Conservation (phyloP, 768 basidiomycete genomes). For the Udeniomyces megalosporus region DNA sequence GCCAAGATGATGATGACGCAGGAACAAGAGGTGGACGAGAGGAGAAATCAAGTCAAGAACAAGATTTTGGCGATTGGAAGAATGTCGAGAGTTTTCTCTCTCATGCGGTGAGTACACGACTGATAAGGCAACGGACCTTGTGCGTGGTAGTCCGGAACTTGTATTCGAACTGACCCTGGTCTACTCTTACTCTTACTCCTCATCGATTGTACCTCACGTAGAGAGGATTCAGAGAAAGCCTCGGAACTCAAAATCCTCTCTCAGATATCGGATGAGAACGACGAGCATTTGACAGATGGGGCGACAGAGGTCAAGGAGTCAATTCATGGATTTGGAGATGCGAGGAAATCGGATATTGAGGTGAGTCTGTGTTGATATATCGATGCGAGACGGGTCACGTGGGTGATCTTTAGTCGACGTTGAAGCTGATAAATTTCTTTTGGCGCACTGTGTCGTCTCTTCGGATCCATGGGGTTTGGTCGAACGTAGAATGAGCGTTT, state of each 20-base stretch:
- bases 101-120: slow-evolving; percentile 76
- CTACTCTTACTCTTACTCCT: too few species aligned
- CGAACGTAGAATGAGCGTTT: too few species aligned
- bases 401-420: too few species aligned
- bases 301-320: slow-evolving; percentile 88
- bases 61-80: slow-evolving; percentile 96
- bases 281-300: slow-evolving; percentile 64
- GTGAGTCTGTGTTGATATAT: too few species aligned
- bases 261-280: slow-evolving; percentile 30
- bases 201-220: slow-evolving; percentile 24
- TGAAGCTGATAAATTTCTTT: too few species aligned
- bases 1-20: neutral
- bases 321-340: slow-evolving; percentile 85
- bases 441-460: too few species aligned
- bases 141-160: too few species aligned
- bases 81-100: slow-evolving; percentile 87
- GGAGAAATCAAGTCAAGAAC: slow-evolving; percentile 85
- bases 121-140: too few species aligned
- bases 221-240: slow-evolving; percentile 93
- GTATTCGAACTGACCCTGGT: too few species aligned
- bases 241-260: slow-evolving; percentile 85
- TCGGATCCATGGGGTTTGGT: too few species aligned
- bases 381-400: too few species aligned
- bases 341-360: slow-evolving; percentile 97
- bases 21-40: slow-evolving; percentile 40